Conservation (phyloP, 139 green algal genomes). For the Micromonas commoda region DNA sequence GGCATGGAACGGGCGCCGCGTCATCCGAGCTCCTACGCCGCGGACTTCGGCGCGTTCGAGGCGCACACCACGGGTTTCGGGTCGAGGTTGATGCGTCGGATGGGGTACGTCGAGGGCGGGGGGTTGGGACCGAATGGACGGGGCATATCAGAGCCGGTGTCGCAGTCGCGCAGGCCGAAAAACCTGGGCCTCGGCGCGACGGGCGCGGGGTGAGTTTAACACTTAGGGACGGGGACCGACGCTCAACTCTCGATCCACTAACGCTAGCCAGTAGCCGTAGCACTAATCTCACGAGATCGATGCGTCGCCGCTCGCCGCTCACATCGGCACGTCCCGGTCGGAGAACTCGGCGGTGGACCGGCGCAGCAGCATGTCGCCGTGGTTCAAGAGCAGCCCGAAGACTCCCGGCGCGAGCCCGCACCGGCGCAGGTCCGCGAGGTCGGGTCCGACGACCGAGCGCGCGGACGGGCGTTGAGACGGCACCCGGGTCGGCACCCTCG, state of each 20-base stretch:
- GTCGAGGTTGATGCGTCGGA: neutral
- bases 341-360: slow-evolving; percentile 47
- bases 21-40: neutral
- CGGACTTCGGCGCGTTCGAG: neutral
- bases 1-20: neutral
- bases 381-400: slow-evolving; percentile 46
- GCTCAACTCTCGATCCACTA: too few species aligned
- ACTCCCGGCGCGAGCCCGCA: slow-evolving; percentile 43
- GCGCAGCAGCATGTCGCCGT: slow-evolving; percentile 54
- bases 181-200: neutral
- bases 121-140: neutral
- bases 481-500: too few species aligned
- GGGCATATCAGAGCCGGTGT: neutral
- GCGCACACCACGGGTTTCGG: neutral
- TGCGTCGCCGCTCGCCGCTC: neutral
- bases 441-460: too few species aligned
- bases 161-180: neutral
- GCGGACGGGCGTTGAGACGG: too few species aligned
- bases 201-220: neutral
- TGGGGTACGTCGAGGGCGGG: neutral
- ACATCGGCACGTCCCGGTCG: slow-evolving; percentile 39
- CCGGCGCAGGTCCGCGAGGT: slow-evolving; percentile 31
- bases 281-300: too few species aligned
- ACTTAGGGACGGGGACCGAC: neutral
- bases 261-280: too few species aligned